phyloP scores from a whole-genome alignment of 1,139 yeast genomes.

The Magnusiomyces ingens region DNA sequence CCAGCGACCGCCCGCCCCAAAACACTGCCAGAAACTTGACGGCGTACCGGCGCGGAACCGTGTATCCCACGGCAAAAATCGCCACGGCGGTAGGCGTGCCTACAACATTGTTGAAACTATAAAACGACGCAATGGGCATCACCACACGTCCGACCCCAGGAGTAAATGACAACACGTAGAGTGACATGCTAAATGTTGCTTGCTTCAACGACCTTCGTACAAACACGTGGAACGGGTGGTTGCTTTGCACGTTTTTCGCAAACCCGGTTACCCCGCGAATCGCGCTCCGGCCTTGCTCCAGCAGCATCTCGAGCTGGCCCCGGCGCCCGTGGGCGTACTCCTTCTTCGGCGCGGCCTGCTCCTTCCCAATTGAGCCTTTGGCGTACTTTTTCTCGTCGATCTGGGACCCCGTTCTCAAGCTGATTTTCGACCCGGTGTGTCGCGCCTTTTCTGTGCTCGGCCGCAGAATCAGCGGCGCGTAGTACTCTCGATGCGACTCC shows the following conservation, averaged over 20 bases:
- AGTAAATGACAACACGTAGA: conserved; percentile 29
- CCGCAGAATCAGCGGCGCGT: conserved; percentile 18
- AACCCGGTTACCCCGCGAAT: not conserved
- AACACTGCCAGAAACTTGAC: conserved; percentile 39
- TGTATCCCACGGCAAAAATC: conserved; percentile 35
- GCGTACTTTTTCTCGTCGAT: not conserved
- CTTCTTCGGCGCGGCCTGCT: too few species aligned
- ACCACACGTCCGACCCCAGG: conserved; percentile 41
- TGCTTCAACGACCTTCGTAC: conserved; percentile 25
- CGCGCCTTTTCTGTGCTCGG: conserved; percentile 8
- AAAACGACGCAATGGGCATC: conserved; percentile 41
- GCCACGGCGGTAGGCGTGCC: conserved; percentile 43
- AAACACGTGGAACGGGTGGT: conserved; percentile 16
- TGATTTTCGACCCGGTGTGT: not conserved
- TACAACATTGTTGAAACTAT: conserved; percentile 40
- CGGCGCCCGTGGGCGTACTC: too few species aligned
- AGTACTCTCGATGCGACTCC: conserved; percentile 26
- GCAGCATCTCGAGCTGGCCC: not conserved
- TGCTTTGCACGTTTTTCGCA: conserved; percentile 6
- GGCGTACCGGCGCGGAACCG: conserved; percentile 35
- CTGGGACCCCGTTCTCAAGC: not conserved
- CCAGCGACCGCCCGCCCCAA: conserved; percentile 43
- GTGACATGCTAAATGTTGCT: conserved; percentile 24
- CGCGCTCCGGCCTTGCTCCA: not conserved
- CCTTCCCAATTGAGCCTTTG: not conserved